Evolutionary conservation across 148 eudicot species (phyloP), one percentile per base, ranked within the genome.

Genomic region (Mesembryanthemum crystallinum): DNA sequence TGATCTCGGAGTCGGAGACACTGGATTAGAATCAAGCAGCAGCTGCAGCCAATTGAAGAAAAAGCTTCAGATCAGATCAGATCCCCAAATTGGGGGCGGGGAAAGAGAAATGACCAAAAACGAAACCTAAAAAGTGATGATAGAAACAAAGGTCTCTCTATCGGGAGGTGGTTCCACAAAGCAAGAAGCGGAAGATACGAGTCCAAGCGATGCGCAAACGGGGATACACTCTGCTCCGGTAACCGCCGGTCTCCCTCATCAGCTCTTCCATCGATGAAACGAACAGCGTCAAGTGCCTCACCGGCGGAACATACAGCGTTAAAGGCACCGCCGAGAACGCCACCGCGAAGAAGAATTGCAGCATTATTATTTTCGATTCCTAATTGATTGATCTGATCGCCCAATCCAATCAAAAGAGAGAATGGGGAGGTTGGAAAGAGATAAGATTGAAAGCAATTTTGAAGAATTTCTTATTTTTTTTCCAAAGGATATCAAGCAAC

Each of bases 241-340:
- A 79, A 0, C 24, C 71, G 35, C 33, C 33, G 21, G 82, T 73
- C 55, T 77, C 84, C 20, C 79, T 39, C 3, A 65, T 7, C 0
- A 84, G 33, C 1, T 77, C 82, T 45, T 84, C 71, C n/a, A 80
- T 65, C 8, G 86, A 59, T 0, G 80, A 66, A 10, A 84, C 82
- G 64, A 84, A 84, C 0, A 74, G 72, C 27, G 81, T 84, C 0
- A 84, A 43, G 77, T 77, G 83, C 27, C 86, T 80, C 55, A 80
- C 17, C 52, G 86, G 86, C 21, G 86, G 86, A 3, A 84, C 79
- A 70, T 84, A 84, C 15, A 84, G 76, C 28, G 83, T 84, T 23
- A 84, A 23, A 1, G 86, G 86, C 29, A 78, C 84, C 74, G 86
- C 83, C 55, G 86, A 84, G 77, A 84, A 84, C 67, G 83, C 86